Base-by-base conservation (phyloP, 768 basidiomycete genomes). In the Collybiopsis confluens region DNA sequence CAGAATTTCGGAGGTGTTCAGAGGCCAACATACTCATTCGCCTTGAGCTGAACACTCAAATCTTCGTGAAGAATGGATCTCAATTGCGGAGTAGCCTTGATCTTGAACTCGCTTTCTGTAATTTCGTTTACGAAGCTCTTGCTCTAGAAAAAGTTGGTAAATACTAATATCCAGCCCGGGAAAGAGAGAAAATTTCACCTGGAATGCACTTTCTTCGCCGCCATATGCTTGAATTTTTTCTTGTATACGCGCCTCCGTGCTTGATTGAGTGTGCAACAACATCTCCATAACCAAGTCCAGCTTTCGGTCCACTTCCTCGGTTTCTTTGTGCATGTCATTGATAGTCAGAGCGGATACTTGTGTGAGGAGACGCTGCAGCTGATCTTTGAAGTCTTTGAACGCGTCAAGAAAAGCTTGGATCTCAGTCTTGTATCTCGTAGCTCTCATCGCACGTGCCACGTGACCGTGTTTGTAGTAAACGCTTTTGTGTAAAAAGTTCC, bases 381-480 rank as follows among this genome's bases (percentile, higher is more conserved):
- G 27, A 13, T 30, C 16, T 26, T 58, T 40, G 33, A 53, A 38
- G 16, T 58, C 52, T 24, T 46, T 44, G 41, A 61, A 61, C 4
- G 24, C 35, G 5, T 27, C 24, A 2, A 43, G 35, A 42, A 58
- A 61, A 7, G 35, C 59, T n/a, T 20, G 28, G 11, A 61, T 41
- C 24, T 52, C 37, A 2, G n/a, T 30, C 33, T 58, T 61, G 35
- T 56, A 56, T 1, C 37, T 27, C 33, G 15, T 21, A 9, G 51
- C 53, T 38, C 43, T 44, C 20, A 56, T 42, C 4, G 43, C 21
- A 20, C 44, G 52, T 16, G 50, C 56, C 48, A 35, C 21, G 24
- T 56, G 55, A 7, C 49, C 48, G 20, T 56, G 55, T 51, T 50
- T 56, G 40, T 47, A 41, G 38, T 56, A 56, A 21, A 56, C 15